Evolutionary conservation across 441 rosid genomes (phyloP).

Genomic region (Erysimum pusillum): DNA sequence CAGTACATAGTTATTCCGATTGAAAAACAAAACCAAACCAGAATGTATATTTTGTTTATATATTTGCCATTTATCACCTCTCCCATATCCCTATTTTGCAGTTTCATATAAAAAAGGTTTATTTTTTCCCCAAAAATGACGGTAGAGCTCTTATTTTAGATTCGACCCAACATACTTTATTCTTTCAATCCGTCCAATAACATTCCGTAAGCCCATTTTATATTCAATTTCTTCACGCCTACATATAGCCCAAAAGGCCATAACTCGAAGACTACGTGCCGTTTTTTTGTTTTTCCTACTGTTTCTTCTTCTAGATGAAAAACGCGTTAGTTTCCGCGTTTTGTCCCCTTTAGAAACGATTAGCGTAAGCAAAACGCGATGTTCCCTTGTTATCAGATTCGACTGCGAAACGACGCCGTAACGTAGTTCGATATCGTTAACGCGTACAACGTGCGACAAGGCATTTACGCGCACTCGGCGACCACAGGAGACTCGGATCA

Average conservation of each 20-base stretch:
- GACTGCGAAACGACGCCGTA: conserved; percentile 5
- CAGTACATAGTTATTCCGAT: background rate
- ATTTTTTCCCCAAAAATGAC: too few relatives aligned
- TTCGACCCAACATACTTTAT: too few relatives aligned
- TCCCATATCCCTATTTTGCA: too few relatives aligned
- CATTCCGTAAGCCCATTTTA: conserved; percentile 1
- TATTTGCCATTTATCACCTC: too few relatives aligned
- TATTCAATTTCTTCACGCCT: too few relatives aligned
- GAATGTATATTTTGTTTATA: too few relatives aligned
- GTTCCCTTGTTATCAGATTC: conserved; percentile 6
- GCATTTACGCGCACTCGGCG: conserved; percentile 35
- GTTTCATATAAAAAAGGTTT: too few relatives aligned
- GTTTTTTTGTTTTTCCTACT: background rate
- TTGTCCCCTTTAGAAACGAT: background rate
- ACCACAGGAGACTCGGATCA: conserved; percentile 32
- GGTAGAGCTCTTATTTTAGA: too few relatives aligned
- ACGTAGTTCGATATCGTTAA: background rate
- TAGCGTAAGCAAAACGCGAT: conserved; percentile 35
- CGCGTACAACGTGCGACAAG: conserved; percentile 35
- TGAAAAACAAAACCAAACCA: too few relatives aligned
- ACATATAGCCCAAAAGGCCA: background rate
- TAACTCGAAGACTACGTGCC: background rate
- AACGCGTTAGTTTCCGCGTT: conserved; percentile 31
- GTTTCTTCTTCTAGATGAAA: background rate
- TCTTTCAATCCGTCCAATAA: too few relatives aligned